Percentiles rank a stretch among this genome's conserved stretches.
Conservation (phyloP, 441 rosid genomes). For the Flueggea neowawraea region DNA sequence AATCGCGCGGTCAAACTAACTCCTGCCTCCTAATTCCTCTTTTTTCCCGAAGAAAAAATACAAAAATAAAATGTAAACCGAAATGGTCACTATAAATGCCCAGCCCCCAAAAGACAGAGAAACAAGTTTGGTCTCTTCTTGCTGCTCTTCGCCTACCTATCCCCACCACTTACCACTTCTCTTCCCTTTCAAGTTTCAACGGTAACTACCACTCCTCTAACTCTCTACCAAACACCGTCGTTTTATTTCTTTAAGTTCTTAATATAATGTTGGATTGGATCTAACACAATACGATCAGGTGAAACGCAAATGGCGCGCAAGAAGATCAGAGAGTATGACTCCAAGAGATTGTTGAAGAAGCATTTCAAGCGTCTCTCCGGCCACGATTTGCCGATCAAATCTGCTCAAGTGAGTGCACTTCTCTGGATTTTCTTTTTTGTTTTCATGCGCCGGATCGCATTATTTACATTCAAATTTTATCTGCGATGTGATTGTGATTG, state of each 20-base stretch:
- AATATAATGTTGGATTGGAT: not conserved
- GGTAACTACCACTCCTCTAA: not conserved
- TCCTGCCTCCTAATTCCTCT: not conserved
- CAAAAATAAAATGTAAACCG: not conserved
- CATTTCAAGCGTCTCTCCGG: constrained; percentile 81
- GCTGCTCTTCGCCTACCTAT: constrained; percentile 6
- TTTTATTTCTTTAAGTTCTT: not conserved
- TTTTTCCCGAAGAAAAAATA: not conserved
- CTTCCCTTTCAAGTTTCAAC: not conserved
- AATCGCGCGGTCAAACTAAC: not conserved
- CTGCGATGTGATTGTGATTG: not conserved
- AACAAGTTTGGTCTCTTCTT: not conserved
- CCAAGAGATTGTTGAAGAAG: constrained; percentile 87
- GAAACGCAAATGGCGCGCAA: constrained; percentile 70
- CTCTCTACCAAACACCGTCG: not conserved
- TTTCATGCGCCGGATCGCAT: too few relatives aligned
- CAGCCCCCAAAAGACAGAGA: not conserved
- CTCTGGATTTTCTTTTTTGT: not conserved
- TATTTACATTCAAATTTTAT: not conserved
- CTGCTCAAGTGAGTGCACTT: constrained; percentile 65
- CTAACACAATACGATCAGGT: constrained; percentile 1
- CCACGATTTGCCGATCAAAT: constrained; percentile 62
- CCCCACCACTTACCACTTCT: too few relatives aligned
- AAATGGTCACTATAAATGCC: constrained; percentile 13
- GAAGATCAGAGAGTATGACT: constrained; percentile 99